Evolutionary conservation across 148 eudicot genomes (phyloP), one percentile per base, ranked within the genome.

Genomic region (Cornus kousa): DNA sequence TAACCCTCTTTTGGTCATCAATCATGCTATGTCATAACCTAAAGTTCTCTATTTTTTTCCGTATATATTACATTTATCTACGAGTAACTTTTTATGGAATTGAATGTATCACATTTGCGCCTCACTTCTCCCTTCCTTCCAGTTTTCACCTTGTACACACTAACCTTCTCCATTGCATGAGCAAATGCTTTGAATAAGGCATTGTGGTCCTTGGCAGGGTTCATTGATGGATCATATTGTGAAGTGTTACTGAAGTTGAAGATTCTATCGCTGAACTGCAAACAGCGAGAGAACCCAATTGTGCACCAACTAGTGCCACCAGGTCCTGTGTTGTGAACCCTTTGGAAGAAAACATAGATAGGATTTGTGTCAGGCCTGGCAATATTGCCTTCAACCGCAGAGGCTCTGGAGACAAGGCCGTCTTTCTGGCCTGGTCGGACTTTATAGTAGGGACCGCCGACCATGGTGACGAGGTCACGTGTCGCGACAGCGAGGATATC

Each of bases 221-320:
- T 89, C 78, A 84, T 64, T 0, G 79, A 78, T 1, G 96, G 97
- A 83, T 91, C 94, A 17, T 16, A 1, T 20, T 84, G 72, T 7
- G 89, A 69, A 1, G 67, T 72, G 17, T 74, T 78, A 78, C 87
- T 86, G 85, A 70, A 87, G 10, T 86, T 69, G 87, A 84, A 89
- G 83, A 92, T 86, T 16, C 98, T 74, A 17, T 83, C 43, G 77
- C 91, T 86, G 80, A 94, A 94, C 71, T 94, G 88, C 10, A 69
- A 59, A 85, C 94, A 94, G 72, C 90, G 96, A 0, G 97, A 90
- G 87, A 94, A 90, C 2, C 83, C n/a, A 94, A 92, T 81, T 94
- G 96, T 13, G 96, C 92, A 0, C 98, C 96, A 9, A 86, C 68
- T 33, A 91, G 72, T 4, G 93, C 90, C 7, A 93, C 97, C 86